Conservation (phyloP, 106 monocot genomes). For the Alisma plantagoaquatica region DNA sequence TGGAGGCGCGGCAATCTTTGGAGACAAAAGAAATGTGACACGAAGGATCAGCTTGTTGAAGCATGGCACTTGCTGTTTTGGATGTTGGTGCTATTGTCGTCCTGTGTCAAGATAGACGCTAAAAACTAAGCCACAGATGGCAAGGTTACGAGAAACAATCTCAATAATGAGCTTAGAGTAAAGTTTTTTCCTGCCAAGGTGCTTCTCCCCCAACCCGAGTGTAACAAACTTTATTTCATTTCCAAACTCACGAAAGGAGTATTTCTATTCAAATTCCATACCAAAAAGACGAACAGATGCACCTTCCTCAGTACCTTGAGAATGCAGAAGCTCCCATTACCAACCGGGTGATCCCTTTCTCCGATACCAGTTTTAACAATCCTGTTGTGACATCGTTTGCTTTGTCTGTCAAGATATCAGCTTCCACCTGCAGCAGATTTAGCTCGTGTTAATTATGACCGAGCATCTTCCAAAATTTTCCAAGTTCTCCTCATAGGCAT, state of each 20-base stretch:
- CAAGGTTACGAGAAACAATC: not conserved
- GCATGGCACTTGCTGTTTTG: slow-evolving; percentile 26
- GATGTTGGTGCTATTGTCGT: slow-evolving; percentile 41
- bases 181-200: not conserved
- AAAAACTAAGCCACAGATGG: not conserved
- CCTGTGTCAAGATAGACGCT: slow-evolving; percentile 16
- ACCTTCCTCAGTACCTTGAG: slow-evolving; percentile 6
- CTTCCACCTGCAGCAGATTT: slow-evolving; percentile 6
- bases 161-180: not conserved
- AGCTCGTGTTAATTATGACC: not conserved
- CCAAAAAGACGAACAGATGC: not conserved
- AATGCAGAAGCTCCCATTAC: slow-evolving; percentile 20
- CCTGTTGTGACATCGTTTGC: slow-evolving; percentile 22
- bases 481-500: not conserved
- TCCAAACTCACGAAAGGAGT: no score
- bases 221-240: not conserved
- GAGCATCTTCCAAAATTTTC: not conserved
- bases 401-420: slow-evolving; percentile 12
- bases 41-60: slow-evolving; percentile 28
- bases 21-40: slow-evolving; percentile 49
- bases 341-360: slow-evolving; percentile 15
- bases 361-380: slow-evolving; percentile 6
- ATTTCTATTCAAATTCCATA: not conserved
- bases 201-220: not conserved
- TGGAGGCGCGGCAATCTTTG: slow-evolving; percentile 33